Base-by-base conservation (phyloP, 306 rosid species). In the Citrullus mucosospermus region DNA sequence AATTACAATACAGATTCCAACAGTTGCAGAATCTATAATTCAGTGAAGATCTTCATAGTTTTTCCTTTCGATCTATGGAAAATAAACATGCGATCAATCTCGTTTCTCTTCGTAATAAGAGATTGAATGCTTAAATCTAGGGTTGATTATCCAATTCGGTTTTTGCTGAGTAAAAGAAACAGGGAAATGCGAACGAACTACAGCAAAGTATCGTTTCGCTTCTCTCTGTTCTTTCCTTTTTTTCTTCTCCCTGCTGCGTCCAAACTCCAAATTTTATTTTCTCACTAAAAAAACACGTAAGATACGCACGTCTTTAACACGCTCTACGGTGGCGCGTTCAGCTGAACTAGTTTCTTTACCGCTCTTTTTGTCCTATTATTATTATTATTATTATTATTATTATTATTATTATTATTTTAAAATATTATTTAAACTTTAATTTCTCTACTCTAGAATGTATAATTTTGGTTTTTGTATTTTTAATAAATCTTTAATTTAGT, bases 391-490 rank as follows among this genome's bases (percentile, higher is more conserved):
- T 13, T 4, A 12, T 17, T 16, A 17, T 18, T 17, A 5, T 15
- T 16, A 55, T 55, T 15, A 53, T 17, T 51, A 15, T 48, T 12
- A 48, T 12, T 48, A 11, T 3, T 0, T 36, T 36, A 36, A 36
- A 36, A 36, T 3, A 36, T 4, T 36, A 5, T 36, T 36, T 36
- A 0, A 25, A 25, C 1, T 25, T 25, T 25, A 25, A 25, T 25
- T 0, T 34, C 0, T 34, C 4, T 25, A 25, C 38, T 34, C 0
- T 2, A 0, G 3, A 1, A 34, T 2, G 38, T 34, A 0, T 34
- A 34, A 34, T 34, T 34, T 34, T 34, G 1, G 4, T 34, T 0
- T 4, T 2, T 34, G 5, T 34, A 34, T 34, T 34, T 34, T 34
- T 34, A 2, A 2, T 25, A 34, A 34, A 25, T 25, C 28, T 25